Conservation (phyloP, 805 yeast species). For the Candida stauntonica region DNA sequence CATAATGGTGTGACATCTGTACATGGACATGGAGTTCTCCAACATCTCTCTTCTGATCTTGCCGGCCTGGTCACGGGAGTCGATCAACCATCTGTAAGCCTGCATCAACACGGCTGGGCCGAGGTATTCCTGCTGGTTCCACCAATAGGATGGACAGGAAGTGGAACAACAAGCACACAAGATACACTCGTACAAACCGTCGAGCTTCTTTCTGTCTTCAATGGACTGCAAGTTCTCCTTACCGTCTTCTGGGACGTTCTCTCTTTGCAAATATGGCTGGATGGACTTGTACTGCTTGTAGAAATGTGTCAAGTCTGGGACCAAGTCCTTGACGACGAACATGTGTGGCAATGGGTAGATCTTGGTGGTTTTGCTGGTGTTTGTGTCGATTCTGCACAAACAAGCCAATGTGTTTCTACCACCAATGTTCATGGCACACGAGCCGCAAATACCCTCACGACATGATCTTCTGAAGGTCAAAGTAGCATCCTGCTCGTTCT, state of each 20-base stretch:
- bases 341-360: conserved; percentile 97
- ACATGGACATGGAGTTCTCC: conserved; percentile 94
- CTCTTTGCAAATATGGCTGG: conserved; percentile 91
- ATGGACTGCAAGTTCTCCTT: conserved; percentile 87
- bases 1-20: conserved; percentile 99
- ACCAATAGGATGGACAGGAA: conserved; percentile 99
- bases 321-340: conserved; percentile 95
- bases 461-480: conserved; percentile 97
- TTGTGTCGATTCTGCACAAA: conserved; percentile 86
- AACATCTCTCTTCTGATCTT: conserved; percentile 78
- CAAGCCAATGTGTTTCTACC: conserved; percentile 97
- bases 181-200: conserved; percentile 96
- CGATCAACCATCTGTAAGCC: conserved; percentile 98
- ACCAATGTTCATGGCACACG: conserved; percentile 99
- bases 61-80: conserved; percentile 92
- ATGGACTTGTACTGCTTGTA: conserved; percentile 98
- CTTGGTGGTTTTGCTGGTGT: conserved; percentile 68
- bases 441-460: conserved; percentile 99
- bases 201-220: conserved; percentile 92
- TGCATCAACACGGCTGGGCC: conserved; percentile 99
- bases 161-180: conserved; percentile 99
- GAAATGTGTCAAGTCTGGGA: conserved; percentile 95
- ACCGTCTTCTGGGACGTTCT: conserved; percentile 76
- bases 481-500: conserved; percentile 94
- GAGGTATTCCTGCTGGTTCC: conserved; percentile 98